Evolutionary conservation across 2,329 filamentous ascomycete species (phyloP).

Genomic region (Trichophyton equinum): DNA sequence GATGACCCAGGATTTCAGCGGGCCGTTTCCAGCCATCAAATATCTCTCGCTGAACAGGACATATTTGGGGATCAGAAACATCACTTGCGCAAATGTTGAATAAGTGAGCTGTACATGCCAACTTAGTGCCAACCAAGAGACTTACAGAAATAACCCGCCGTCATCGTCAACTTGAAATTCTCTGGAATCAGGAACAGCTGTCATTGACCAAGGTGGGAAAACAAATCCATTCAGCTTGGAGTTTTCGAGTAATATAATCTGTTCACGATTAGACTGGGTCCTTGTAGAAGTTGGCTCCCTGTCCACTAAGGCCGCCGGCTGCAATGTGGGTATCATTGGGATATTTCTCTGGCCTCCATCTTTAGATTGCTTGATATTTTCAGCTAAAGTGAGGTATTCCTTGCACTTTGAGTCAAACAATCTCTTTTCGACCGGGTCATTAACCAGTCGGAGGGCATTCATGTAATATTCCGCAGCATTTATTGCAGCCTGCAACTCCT

Average conservation of each 20-base stretch:
- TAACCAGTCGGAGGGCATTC: conserved; percentile 53
- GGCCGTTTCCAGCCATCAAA: conserved; percentile 78
- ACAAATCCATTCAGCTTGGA: conserved; percentile 70
- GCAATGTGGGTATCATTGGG: conserved; percentile 13
- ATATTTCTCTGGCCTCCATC: conserved; percentile 9
- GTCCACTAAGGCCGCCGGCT: conserved; percentile 19
- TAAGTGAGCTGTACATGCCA: background rate
- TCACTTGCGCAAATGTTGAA: conserved; percentile 44
- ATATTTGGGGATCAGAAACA: conserved; percentile 55
- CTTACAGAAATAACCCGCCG: conserved; percentile 52
- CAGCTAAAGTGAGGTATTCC: conserved; percentile 57
- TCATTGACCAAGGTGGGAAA: conserved; percentile 69
- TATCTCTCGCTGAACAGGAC: conserved; percentile 57
- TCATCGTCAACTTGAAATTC: conserved; percentile 48
- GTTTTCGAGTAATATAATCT: conserved; percentile 62
- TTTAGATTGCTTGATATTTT: conserved; percentile 53
- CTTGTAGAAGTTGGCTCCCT: conserved; percentile 44
- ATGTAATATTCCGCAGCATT: conserved; percentile 70
- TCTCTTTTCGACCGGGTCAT: conserved; percentile 47
- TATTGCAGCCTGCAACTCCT: conserved; percentile 64
- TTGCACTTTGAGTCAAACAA: conserved; percentile 57
- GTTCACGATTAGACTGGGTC: conserved; percentile 54
- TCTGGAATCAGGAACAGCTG: conserved; percentile 41
- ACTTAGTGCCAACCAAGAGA: conserved; percentile 3
- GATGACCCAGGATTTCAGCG: conserved; percentile 44